Evolutionary conservation across 148 eudicot genomes (phyloP), one percentile per base, ranked within the genome.

Genomic region (Silene conica): DNA sequence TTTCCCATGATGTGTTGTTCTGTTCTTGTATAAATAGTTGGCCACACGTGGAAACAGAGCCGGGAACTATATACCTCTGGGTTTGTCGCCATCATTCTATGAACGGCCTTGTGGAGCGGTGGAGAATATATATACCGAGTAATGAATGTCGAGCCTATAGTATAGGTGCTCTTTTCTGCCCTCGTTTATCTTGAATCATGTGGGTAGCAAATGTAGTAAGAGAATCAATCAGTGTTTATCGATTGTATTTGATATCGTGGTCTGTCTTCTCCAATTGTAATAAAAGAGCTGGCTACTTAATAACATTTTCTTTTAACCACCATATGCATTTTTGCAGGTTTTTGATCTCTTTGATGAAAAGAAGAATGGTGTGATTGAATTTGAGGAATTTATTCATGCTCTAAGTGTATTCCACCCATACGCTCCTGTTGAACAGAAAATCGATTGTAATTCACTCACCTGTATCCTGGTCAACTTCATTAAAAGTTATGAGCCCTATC

Each of bases 291-390:
- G 22, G 9, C 25, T 58, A 26, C 28, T 26, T 14, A 10, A 9
- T 48, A 48, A 48, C 54, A 0, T 48, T 14, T 9, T 48, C 54
- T 15, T 28, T 52, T 13, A 52, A 56, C 26, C 60, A 75, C 45
- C 57, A 0, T 25, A 22, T 62, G 8, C 62, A 71, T 50, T 77
- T 38, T 80, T 77, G 56, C 81, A 93, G 98, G 88, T 93, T 76
- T 92, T 92, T 87, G 92, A 90, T 76, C 86, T 90, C 61, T 92
- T 92, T 84, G 96, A 92, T 78, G 90, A 86, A 61, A 93, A 89
- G 82, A 86, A 63, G 76, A 89, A 93, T 78, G 96, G 93, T 41
- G 95, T 90, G 4, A 90, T 92, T 80, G 95, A 88, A 67, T 92
- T 92, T 77, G 97, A 86, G 55, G 96, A 93, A 78, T 93, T 93